phyloP scores from a whole-genome alignment of 139 green algal genomes.

The Micromonas pusilla region DNA sequence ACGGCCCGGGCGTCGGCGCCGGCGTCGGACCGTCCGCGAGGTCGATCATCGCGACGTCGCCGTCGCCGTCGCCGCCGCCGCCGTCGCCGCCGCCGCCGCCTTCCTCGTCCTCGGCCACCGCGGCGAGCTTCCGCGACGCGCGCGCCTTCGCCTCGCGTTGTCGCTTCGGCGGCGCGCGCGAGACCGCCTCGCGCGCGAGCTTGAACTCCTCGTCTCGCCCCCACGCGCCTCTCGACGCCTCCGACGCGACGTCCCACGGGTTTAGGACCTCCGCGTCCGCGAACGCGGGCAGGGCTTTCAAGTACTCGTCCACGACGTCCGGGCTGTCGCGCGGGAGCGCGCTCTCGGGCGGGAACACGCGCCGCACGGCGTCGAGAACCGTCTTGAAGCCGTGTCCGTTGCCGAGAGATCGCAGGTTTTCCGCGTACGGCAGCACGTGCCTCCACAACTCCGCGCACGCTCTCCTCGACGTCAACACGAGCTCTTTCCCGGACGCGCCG shows the following conservation, averaged over 20 bases:
- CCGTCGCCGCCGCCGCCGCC: too few relatives aligned
- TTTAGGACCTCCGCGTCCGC: neutral
- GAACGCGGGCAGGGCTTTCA: neutral
- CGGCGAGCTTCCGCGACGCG: neutral
- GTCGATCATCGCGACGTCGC: neutral
- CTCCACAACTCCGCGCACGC: neutral
- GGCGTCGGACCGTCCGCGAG: neutral
- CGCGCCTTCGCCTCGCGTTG: too few relatives aligned
- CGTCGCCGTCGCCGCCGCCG: neutral
- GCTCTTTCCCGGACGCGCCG: neutral
- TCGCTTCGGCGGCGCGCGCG: too few relatives aligned
- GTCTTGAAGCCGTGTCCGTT: neutral
- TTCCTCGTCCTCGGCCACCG: neutral
- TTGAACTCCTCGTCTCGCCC: neutral
- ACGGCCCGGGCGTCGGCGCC: neutral
- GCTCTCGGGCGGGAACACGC: neutral
- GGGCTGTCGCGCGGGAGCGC: neutral
- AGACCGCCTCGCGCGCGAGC: neutral
- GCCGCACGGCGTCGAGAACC: neutral
- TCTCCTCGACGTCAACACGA: neutral
- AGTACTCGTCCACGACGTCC: neutral
- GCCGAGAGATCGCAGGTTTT: neutral
- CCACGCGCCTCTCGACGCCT: neutral
- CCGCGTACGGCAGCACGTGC: neutral
- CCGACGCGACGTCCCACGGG: too few relatives aligned